Conservation (phyloP, 2,329 filamentous ascomycete genomes). For the Gremmenia infestans region DNA sequence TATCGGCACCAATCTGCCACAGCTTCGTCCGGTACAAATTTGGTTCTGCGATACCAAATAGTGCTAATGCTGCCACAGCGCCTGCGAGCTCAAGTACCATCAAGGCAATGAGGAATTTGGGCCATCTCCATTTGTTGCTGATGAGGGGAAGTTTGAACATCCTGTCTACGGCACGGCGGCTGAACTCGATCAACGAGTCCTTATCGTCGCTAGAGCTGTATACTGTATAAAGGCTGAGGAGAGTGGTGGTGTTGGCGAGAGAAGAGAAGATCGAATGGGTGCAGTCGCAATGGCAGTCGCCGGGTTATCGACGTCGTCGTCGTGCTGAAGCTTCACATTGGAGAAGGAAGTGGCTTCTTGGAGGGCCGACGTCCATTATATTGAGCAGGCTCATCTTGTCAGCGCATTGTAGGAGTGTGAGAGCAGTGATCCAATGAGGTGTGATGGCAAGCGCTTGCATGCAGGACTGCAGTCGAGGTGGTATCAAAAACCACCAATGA, state of each 20-base stretch:
- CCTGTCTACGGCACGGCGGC: neutral
- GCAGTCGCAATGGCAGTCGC: constrained; percentile 6
- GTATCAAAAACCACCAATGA: neutral
- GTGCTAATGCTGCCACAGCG: constrained; percentile 59
- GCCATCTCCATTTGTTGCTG: constrained; percentile 41
- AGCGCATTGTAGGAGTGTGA: constrained; percentile 6
- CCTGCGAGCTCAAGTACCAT: constrained; percentile 62
- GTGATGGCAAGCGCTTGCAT: constrained; percentile 18
- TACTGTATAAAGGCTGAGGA: neutral
- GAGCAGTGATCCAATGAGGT: neutral
- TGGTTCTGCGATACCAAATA: constrained; percentile 70
- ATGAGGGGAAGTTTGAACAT: constrained; percentile 14
- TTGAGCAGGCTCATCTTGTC: constrained; percentile 7
- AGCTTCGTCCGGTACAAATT: constrained; percentile 66
- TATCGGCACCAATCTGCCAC: constrained; percentile 66
- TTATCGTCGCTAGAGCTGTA: neutral
- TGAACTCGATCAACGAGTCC: constrained; percentile 13
- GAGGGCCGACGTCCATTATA: constrained; percentile 13
- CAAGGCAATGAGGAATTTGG: constrained; percentile 44
- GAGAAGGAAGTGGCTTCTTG: constrained; percentile 9
- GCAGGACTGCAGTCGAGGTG: constrained; percentile 7
- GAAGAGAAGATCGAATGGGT: neutral
- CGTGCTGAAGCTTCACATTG: constrained; percentile 13
- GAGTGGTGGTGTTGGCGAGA: neutral
- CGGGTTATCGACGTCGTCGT: constrained; percentile 11